Evolutionary conservation across 2,329 filamentous ascomycete species (phyloP).

Genomic region (Coniochaeta prunicola): DNA sequence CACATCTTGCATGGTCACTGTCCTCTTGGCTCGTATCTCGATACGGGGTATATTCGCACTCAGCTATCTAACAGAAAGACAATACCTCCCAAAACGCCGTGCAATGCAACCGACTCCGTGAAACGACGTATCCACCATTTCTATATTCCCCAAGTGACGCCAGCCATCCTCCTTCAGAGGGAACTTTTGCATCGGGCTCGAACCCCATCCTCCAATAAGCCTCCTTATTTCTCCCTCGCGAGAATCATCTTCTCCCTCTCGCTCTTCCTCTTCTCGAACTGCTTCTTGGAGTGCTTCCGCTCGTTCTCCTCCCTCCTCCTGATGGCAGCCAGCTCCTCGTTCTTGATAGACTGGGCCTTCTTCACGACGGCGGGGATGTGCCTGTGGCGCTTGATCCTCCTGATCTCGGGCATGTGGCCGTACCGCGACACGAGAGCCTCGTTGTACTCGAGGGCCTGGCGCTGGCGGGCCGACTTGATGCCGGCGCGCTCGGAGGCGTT

Average conservation of each 20-base stretch:
- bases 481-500: constrained; percentile 78
- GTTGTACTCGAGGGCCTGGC: constrained; percentile 88
- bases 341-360: constrained; percentile 94
- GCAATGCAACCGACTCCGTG: not conserved
- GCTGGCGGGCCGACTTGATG: constrained; percentile 76
- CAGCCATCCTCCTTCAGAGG: not conserved
- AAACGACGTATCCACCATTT: not conserved
- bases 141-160: not conserved
- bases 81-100: not conserved
- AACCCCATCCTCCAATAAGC: not conserved
- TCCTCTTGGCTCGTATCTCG: too few relatives aligned
- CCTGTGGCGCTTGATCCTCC: constrained; percentile 81
- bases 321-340: constrained; percentile 76
- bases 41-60: not conserved
- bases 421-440: constrained; percentile 76
- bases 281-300: constrained; percentile 82
- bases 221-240: constrained; percentile 46
- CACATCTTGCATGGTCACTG: too few relatives aligned
- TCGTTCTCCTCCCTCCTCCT: constrained; percentile 93
- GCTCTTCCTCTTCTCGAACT: constrained; percentile 49
- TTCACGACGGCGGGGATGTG: constrained; percentile 90
- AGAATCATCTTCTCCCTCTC: constrained; percentile 87
- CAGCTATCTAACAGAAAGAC: not conserved
- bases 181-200: too few relatives aligned
- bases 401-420: constrained; percentile 93